phyloP scores from a whole-genome alignment of 164 flowering plant species.

The Dillenia suffruticosa region DNA sequence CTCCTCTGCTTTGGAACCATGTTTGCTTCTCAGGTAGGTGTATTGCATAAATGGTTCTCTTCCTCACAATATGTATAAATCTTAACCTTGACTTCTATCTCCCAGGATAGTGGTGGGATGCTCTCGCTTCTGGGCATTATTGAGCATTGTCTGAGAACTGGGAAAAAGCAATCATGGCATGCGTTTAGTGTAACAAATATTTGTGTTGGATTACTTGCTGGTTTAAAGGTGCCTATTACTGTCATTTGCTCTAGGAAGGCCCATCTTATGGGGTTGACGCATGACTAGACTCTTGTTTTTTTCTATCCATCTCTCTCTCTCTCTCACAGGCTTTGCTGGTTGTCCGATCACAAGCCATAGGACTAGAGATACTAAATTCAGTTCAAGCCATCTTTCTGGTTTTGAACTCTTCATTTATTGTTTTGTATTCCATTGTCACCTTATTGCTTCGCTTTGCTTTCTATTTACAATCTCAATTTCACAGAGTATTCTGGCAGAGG shows the following conservation, averaged over 20 bases:
- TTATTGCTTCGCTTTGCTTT: not conserved
- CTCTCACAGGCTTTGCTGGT: constrained; percentile 61
- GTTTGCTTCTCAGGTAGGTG: constrained; percentile 80
- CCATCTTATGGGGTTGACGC: not conserved
- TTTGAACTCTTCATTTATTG: not conserved
- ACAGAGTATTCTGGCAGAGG: constrained; percentile 83
- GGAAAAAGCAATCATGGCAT: constrained; percentile 83
- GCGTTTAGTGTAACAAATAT: constrained; percentile 68
- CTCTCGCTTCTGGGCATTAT: constrained; percentile 71
- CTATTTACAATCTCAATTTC: constrained; percentile 8
- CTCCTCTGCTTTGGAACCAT: constrained; percentile 79
- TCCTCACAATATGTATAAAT: not conserved
- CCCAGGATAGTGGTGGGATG: constrained; percentile 77
- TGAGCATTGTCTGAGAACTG: constrained; percentile 79
- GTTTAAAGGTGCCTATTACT: constrained; percentile 60
- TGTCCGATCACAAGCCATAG: constrained; percentile 64
- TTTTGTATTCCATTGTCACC: not conserved
- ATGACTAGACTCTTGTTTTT: not conserved
- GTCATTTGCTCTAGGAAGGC: not conserved
- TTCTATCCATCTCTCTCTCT: constrained; percentile 4
- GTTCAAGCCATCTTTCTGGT: constrained; percentile 87
- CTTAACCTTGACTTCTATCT: constrained; percentile 5
- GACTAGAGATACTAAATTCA: constrained; percentile 49
- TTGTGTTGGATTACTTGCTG: constrained; percentile 87
- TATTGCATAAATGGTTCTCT: not conserved